phyloP scores from a whole-genome alignment of 352 stramenopile genomes.

The Globisporangium cystogenes region DNA sequence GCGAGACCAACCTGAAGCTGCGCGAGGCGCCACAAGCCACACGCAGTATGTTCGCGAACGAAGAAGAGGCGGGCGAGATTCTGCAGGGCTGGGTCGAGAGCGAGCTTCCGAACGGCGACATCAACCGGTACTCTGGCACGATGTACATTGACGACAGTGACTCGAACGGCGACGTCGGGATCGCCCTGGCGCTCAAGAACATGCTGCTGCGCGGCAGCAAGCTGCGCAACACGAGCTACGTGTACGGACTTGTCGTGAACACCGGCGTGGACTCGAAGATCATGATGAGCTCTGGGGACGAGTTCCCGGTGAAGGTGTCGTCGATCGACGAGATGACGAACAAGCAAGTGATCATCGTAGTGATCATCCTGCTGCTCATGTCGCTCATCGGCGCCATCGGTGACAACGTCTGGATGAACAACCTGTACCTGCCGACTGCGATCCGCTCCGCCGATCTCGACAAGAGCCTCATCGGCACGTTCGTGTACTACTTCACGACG shows the following conservation, averaged over 20 bases:
- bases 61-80: conserved; percentile 58
- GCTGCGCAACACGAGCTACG: conserved; percentile 86
- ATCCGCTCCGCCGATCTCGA: conserved; percentile 12
- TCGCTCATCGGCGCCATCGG: conserved; percentile 60
- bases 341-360: conserved; percentile 77
- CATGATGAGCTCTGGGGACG: conserved; percentile 86
- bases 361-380: conserved; percentile 66
- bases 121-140: conserved; percentile 74
- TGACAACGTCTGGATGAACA: conserved; percentile 49
- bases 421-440: conserved; percentile 28
- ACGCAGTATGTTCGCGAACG: conserved; percentile 58
- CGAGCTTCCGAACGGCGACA: conserved; percentile 76
- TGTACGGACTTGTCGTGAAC: conserved; percentile 91
- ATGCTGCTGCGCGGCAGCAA: conserved; percentile 89
- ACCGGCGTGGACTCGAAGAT: conserved; percentile 91
- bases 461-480: conserved; percentile 47
- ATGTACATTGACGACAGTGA: conserved; percentile 55
- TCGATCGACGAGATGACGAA: conserved; percentile 87
- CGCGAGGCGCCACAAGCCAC: conserved; percentile 56
- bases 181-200: conserved; percentile 81
- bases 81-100: conserved; percentile 73
- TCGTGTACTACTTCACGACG: conserved; percentile 85
- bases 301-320: conserved; percentile 77
- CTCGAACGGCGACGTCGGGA: conserved; percentile 31
- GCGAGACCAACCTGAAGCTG: conserved; percentile 85